Percentiles rank a stretch among this genome's conserved stretches.
phyloP scores from a whole-genome alignment of 371 early-diverging fungal species.

The Phascolomyces articulosus region DNA sequence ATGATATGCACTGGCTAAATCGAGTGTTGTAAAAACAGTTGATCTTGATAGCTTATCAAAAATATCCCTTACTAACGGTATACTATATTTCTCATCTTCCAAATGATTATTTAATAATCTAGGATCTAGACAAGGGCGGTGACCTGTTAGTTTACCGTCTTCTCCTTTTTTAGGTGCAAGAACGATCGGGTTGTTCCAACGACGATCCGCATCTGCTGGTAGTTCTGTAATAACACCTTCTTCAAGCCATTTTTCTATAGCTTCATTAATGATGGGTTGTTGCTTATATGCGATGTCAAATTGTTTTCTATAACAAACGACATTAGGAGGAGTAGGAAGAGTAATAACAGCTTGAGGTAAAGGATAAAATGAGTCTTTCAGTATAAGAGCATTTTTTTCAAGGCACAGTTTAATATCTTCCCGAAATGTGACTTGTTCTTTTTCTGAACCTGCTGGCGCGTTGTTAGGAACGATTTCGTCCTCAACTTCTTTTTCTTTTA shows the following conservation, averaged over 20 bases:
- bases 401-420: too few species aligned
- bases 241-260: background rate
- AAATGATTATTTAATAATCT: background rate
- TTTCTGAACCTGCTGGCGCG: background rate
- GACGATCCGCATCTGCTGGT: background rate
- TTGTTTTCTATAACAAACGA: background rate
- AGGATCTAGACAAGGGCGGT: constrained; percentile 10
- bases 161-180: background rate
- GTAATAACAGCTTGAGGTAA: too few species aligned
- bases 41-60: background rate
- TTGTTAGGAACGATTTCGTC: background rate
- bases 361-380: too few species aligned
- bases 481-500: background rate
- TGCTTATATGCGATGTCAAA: background rate
- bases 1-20: constrained; percentile 26
- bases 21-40: constrained; percentile 18
- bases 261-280: background rate
- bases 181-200: background rate
- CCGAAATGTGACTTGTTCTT: background rate
- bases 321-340: too few species aligned
- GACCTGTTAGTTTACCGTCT: constrained; percentile 1
- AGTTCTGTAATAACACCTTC: background rate
- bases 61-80: constrained; percentile 7
- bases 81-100: constrained; percentile 4
- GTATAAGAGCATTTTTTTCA: too few species aligned